Conservation (phyloP, 257 asterid species). For the Scutellaria baicalensis region DNA sequence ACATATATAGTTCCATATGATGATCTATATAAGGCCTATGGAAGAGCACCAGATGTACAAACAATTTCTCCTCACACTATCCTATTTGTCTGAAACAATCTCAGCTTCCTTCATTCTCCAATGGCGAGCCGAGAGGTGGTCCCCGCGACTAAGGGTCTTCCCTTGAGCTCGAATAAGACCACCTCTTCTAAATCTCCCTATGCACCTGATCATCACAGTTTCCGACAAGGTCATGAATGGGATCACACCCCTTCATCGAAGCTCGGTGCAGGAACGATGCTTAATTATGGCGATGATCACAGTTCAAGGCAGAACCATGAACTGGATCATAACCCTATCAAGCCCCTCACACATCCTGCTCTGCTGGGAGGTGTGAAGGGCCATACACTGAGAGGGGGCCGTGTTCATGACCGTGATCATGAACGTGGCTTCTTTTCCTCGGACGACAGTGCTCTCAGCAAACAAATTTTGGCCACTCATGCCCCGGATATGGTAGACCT, state of each 20-base stretch:
- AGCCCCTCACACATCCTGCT: background rate
- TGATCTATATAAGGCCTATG: constrained; percentile 1
- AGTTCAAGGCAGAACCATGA: background rate
- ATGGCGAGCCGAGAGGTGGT: background rate
- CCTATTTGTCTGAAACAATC: background rate
- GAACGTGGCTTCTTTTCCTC: constrained; percentile 15
- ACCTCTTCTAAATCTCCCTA: no score
- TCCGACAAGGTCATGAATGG: background rate
- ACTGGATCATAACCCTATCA: background rate
- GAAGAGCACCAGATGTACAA: background rate
- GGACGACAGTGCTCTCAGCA: constrained; percentile 8
- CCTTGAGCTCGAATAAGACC: background rate
- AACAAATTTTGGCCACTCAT: constrained; percentile 17
- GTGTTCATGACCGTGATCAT: no score
- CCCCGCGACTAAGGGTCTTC: background rate
- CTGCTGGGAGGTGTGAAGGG: background rate
- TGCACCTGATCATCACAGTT: background rate
- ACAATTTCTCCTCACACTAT: background rate
- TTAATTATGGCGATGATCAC: background rate
- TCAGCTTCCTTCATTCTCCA: background rate
- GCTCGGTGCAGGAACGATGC: no score
- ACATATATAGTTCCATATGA: background rate
- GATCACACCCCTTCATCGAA: background rate
- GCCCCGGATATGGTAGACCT: constrained; percentile 14
- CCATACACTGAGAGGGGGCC: background rate